Evolutionary conservation across 2,329 filamentous ascomycete genomes (phyloP).

Genomic region (Scedosporium aurantiacum): DNA sequence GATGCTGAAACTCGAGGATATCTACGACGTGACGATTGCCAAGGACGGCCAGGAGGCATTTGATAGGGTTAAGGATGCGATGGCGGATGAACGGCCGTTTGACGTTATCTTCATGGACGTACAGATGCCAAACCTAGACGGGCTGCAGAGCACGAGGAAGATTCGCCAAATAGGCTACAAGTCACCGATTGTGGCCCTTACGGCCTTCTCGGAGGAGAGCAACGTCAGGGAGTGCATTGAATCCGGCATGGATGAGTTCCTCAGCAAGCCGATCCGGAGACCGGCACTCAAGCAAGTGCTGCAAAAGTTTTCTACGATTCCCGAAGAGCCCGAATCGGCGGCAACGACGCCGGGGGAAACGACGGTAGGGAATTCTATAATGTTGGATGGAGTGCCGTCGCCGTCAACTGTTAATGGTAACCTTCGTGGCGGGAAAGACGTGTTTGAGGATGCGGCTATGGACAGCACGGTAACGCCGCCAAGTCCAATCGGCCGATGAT

Average conservation of each 20-base stretch:
- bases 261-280: slow-evolving; percentile 66
- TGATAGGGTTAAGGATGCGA: slow-evolving; percentile 71
- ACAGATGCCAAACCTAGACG: slow-evolving; percentile 89
- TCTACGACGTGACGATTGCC: slow-evolving; percentile 82
- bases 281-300: slow-evolving; percentile 78
- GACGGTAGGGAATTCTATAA: neutral
- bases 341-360: neutral
- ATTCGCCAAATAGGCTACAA: slow-evolving; percentile 81
- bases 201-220: slow-evolving; percentile 81
- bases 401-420: neutral
- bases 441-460: neutral
- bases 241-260: slow-evolving; percentile 85
- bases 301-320: slow-evolving; percentile 73
- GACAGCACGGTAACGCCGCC: neutral
- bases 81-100: slow-evolving; percentile 62
- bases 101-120: slow-evolving; percentile 95
- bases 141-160: slow-evolving; percentile 71
- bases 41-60: slow-evolving; percentile 81
- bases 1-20: slow-evolving; percentile 63
- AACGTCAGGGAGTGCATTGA: slow-evolving; percentile 81
- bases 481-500: neutral
- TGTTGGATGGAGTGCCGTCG: neutral
- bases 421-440: neutral
- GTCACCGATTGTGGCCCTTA: slow-evolving; percentile 80
- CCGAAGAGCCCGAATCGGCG: slow-evolving; percentile 45